Percentiles rank a stretch among this genome's conserved stretches.
Conservation (phyloP, 257 asterid species). For the Avicennia marina region DNA sequence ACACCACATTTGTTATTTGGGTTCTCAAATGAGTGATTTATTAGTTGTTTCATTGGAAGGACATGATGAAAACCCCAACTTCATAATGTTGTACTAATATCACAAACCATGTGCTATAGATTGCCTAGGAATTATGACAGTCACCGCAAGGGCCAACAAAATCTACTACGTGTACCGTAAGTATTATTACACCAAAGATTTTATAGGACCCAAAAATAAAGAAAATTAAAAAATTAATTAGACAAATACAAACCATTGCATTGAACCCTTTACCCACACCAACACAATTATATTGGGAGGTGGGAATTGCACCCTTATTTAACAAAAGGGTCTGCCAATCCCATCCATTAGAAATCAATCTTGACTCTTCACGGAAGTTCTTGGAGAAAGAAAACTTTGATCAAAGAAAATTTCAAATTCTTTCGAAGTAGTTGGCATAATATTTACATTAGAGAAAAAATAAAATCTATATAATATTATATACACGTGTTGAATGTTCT, state of each 20-base stretch:
- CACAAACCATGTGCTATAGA: slow-evolving; percentile 47
- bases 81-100: slow-evolving; percentile 14
- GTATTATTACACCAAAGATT: slow-evolving; percentile 17
- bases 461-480: neutral
- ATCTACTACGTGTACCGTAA: slow-evolving; percentile 21
- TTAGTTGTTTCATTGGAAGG: neutral
- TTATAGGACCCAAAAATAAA: slow-evolving; percentile 18
- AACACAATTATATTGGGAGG: neutral
- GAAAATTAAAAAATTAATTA: neutral
- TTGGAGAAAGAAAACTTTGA: too few relatives aligned
- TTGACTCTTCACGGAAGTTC: too few relatives aligned
- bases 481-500: too few relatives aligned
- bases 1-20: neutral
- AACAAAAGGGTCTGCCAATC: too few relatives aligned
- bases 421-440: neutral
- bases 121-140: slow-evolving; percentile 40
- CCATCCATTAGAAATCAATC: too few relatives aligned
- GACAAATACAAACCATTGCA: neutral
- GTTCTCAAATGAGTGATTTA: neutral
- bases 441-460: neutral
- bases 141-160: slow-evolving; percentile 23
- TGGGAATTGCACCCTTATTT: slow-evolving; percentile 1
- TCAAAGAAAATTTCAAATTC: too few relatives aligned
- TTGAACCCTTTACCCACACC: neutral
- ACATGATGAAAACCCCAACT: neutral